Conservation (phyloP, 2,329 filamentous ascomycete species). For the Fusarium decemcellulare region DNA sequence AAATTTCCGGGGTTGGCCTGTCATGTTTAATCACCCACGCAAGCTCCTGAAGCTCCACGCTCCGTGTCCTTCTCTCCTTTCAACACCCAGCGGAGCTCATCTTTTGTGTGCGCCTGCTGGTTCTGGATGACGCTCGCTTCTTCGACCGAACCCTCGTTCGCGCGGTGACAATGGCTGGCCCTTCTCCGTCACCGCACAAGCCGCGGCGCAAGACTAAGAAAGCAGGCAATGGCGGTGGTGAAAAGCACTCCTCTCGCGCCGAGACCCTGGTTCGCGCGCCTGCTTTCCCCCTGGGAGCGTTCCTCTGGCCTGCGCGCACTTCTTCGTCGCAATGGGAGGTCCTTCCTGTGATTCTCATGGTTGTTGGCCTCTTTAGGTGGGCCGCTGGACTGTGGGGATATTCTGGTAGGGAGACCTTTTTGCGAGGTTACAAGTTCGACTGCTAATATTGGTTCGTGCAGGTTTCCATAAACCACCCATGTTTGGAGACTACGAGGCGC, state of each 20-base stretch:
- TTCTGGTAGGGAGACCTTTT: slow-evolving; percentile 73
- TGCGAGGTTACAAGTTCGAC: slow-evolving; percentile 16
- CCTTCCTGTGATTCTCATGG: slow-evolving; percentile 89
- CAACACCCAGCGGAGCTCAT: slow-evolving; percentile 22
- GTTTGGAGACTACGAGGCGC: slow-evolving; percentile 97
- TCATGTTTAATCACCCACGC: slow-evolving; percentile 20
- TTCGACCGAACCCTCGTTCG: slow-evolving; percentile 16
- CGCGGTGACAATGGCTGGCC: slow-evolving; percentile 63
- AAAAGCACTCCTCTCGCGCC: slow-evolving; percentile 49
- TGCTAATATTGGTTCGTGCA: slow-evolving; percentile 52
- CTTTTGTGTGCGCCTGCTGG: slow-evolving; percentile 14
- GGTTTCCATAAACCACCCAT: slow-evolving; percentile 87
- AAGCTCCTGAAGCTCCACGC: slow-evolving; percentile 29
- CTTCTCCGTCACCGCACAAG: slow-evolving; percentile 71
- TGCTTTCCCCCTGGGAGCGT: slow-evolving; percentile 91
- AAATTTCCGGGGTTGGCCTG: slow-evolving; percentile 38
- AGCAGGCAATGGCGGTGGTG: slow-evolving; percentile 55
- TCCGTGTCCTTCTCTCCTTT: slow-evolving; percentile 30
- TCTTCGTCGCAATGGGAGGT: slow-evolving; percentile 93
- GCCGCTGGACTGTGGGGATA: slow-evolving; percentile 94
- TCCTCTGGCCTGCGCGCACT: slow-evolving; percentile 91
- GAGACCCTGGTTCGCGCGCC: slow-evolving; percentile 71
- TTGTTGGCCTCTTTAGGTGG: slow-evolving; percentile 93
- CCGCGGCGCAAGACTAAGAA: slow-evolving; percentile 72
- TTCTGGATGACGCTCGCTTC: slow-evolving; percentile 35